These are phyloP conservation scores for Penicillium lividum DNA, from an alignment of 495 filamentous ascomycete genomes.

Conservation along the genomic window DNA sequence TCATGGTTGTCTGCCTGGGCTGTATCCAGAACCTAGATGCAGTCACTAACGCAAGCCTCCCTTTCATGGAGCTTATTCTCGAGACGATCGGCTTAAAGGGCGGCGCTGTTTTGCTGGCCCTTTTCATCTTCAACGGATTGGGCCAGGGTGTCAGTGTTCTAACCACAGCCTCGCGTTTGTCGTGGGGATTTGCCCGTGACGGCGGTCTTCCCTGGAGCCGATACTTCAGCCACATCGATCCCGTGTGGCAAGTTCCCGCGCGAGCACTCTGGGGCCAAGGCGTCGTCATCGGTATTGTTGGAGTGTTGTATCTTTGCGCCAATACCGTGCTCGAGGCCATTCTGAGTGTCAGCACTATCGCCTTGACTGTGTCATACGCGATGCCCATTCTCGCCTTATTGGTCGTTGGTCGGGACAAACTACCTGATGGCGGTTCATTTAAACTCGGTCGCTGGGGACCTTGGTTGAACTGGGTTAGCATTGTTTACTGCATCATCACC, in stretches of 20 bases:
- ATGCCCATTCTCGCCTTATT: slow-evolving; percentile 48
- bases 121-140: slow-evolving; percentile 52
- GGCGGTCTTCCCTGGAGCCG: slow-evolving; percentile 50
- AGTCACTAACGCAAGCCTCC: slow-evolving; percentile 52
- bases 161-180: slow-evolving; percentile 53
- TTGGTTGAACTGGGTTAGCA: slow-evolving; percentile 43
- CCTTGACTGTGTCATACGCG: slow-evolving; percentile 49
- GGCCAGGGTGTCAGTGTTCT: slow-evolving; percentile 47
- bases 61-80: slow-evolving; percentile 48
- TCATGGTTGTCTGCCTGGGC: slow-evolving; percentile 74
- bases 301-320: slow-evolving; percentile 48
- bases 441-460: slow-evolving; percentile 40
- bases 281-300: slow-evolving; percentile 43
- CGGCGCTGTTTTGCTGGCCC: slow-evolving; percentile 39
- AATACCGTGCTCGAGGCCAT: slow-evolving; percentile 51
- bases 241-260: slow-evolving; percentile 43
- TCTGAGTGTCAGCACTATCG: slow-evolving; percentile 52
- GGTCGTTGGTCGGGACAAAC: slow-evolving; percentile 42
- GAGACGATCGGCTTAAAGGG: slow-evolving; percentile 43
- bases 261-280: slow-evolving; percentile 49
- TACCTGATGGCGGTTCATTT: slow-evolving; percentile 43
- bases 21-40: slow-evolving; percentile 63
- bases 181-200: slow-evolving; percentile 61
- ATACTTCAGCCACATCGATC: slow-evolving; percentile 46
- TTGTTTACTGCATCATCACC: slow-evolving; percentile 48